phyloP scores from a whole-genome alignment of 2,329 filamentous ascomycete genomes.

The Leptographium flavum region DNA sequence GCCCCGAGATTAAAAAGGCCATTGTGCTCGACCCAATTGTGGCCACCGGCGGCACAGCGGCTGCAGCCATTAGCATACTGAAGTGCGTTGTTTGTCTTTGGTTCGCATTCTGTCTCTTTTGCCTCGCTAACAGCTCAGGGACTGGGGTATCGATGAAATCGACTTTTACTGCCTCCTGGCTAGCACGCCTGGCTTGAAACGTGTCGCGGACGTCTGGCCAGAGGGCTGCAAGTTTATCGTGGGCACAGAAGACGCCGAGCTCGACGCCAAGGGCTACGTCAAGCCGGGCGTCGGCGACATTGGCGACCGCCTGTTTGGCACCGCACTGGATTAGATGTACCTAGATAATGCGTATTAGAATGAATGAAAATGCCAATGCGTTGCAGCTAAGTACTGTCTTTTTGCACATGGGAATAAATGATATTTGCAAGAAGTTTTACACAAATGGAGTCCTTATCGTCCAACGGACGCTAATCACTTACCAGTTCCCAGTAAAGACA shows the following conservation, averaged over 20 bases:
- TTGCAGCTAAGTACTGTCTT: too few relatives aligned
- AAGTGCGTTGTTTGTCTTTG: not conserved
- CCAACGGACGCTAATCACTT: too few relatives aligned
- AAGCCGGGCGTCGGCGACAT: slow-evolving; percentile 82
- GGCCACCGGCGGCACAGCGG: slow-evolving; percentile 79
- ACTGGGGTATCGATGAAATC: slow-evolving; percentile 77
- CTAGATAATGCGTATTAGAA: too few relatives aligned
- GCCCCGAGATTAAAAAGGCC: slow-evolving; percentile 33
- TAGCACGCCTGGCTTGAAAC: slow-evolving; percentile 51
- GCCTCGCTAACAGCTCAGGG: slow-evolving; percentile 23
- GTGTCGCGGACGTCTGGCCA: slow-evolving; percentile 62
- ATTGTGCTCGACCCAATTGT: slow-evolving; percentile 86
- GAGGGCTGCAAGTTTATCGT: slow-evolving; percentile 68
- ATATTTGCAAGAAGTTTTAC: too few relatives aligned
- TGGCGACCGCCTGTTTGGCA: slow-evolving; percentile 63
- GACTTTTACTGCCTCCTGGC: slow-evolving; percentile 63
- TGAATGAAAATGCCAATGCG: too few relatives aligned
- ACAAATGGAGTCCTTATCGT: too few relatives aligned
- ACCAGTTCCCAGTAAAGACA: too few relatives aligned
- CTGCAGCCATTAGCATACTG: slow-evolving; percentile 76
- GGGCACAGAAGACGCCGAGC: slow-evolving; percentile 58
- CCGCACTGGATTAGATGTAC: not conserved
- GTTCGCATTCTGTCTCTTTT: not conserved
- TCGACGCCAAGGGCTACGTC: slow-evolving; percentile 75
- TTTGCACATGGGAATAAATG: too few relatives aligned